Conservation (phyloP, 176 grass and related monocot species). For the Oryza brachyantha region DNA sequence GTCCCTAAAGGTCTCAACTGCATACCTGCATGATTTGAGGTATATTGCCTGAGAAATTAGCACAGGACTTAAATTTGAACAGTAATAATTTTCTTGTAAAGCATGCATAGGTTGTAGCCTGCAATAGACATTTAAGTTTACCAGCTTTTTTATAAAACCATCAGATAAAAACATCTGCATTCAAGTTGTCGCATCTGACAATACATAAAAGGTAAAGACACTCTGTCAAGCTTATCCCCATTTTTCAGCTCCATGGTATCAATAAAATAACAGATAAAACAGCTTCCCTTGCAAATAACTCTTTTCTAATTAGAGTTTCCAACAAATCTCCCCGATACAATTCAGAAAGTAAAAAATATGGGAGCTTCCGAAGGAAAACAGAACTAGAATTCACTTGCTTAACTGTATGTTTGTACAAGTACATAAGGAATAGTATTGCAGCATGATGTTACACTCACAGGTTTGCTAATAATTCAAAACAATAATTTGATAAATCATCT, state of each 20-base stretch:
- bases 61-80: not conserved
- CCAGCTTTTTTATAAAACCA: not conserved
- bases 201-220: not conserved
- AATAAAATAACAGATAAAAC: not conserved
- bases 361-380: not conserved
- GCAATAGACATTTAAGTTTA: not conserved
- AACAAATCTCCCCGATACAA: not conserved
- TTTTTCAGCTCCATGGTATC: not conserved
- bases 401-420: not conserved
- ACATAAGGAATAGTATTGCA: no score
- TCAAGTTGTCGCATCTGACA: not conserved
- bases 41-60: conserved; percentile 2
- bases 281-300: conserved; percentile 8
- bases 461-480: not conserved
- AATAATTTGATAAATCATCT: not conserved
- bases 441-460: no score
- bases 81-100: not conserved
- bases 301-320: not conserved
- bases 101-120: not conserved
- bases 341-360: not conserved
- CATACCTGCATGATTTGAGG: conserved; percentile 46
- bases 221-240: not conserved
- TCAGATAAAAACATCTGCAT: not conserved
- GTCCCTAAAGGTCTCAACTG: conserved; percentile 82
- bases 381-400: not conserved